A percentile compares a stretch with the other conserved stretches of the same genome.
Evolutionary conservation across 2,329 filamentous ascomycete species (phyloP).

Genomic region (Aulographum hederae): DNA sequence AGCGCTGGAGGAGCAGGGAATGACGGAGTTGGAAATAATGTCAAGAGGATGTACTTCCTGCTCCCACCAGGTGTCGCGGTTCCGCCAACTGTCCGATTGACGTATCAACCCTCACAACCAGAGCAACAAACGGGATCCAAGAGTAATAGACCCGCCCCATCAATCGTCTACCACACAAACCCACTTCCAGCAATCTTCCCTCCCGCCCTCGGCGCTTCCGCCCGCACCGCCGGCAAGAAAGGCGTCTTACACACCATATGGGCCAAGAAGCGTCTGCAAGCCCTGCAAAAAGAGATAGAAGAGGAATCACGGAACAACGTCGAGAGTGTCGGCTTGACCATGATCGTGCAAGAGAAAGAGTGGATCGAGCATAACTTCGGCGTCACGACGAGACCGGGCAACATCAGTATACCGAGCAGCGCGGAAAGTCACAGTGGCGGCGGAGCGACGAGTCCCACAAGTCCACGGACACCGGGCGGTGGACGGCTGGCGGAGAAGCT

Average conservation of each 20-base stretch:
- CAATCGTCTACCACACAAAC: conserved; percentile 42
- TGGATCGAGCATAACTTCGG: conserved; percentile 79
- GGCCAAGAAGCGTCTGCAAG: conserved; percentile 65
- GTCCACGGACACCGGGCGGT: conserved; percentile 41
- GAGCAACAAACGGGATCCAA: conserved; percentile 6
- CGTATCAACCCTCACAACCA: conserved; percentile 5
- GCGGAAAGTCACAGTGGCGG: neutral
- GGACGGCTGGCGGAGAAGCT: conserved; percentile 62
- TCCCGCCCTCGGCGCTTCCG: conserved; percentile 50
- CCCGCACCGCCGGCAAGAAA: conserved; percentile 49
- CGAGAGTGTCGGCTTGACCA: conserved; percentile 69
- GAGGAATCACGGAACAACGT: conserved; percentile 53
- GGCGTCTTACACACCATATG: conserved; percentile 81
- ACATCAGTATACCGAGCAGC: conserved; percentile 16
- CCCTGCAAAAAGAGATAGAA: conserved; percentile 60
- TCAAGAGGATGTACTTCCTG: conserved; percentile 60
- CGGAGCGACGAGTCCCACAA: conserved; percentile 4
- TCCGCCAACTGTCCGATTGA: conserved; percentile 53
- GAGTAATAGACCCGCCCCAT: conserved; percentile 21
- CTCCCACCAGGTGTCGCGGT: conserved; percentile 54
- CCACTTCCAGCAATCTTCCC: conserved; percentile 78
- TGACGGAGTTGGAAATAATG: conserved; percentile 8
- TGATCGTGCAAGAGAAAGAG: conserved; percentile 65
- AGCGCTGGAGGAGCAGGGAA: neutral
- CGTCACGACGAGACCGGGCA: conserved; percentile 25